Conservation (phyloP, 73 alveolate genomes). For the Tetrahymena thermophila region DNA sequence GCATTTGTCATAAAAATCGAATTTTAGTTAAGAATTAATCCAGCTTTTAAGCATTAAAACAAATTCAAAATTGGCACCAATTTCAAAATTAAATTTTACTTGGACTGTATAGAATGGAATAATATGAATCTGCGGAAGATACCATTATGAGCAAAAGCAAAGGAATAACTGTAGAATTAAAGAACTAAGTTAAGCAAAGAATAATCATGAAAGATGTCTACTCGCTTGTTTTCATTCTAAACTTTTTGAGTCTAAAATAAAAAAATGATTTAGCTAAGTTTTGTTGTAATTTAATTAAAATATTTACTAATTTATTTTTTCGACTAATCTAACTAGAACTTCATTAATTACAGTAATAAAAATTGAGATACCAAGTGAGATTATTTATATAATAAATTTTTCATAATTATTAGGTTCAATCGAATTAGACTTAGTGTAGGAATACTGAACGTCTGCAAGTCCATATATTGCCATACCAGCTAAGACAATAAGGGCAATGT, state of each 20-base stretch:
- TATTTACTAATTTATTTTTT: not conserved
- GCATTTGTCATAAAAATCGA: not conserved
- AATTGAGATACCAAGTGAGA: not conserved
- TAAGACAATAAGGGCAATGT: not conserved
- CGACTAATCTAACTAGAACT: not conserved
- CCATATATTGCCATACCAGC: not conserved
- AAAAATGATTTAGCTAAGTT: not conserved
- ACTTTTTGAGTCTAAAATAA: not conserved
- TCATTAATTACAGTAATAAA: not conserved
- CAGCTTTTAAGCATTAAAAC: not conserved
- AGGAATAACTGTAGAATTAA: not conserved
- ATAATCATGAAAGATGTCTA: not conserved
- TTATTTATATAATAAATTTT: not conserved
- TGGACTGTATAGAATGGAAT: not conserved
- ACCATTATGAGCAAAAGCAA: not conserved
- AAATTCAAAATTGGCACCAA: too few relatives aligned
- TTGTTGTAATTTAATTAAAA: not conserved
- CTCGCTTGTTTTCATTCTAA: not conserved
- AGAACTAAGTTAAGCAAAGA: not conserved
- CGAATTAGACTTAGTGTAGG: not conserved
- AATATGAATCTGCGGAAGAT: not conserved
- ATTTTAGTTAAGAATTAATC: not conserved
- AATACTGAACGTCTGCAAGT: not conserved
- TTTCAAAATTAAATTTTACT: not conserved
- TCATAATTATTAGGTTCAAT: not conserved